Evolutionary conservation across 2,329 filamentous ascomycete species (phyloP), one percentile per base, ranked within the genome.

Genomic region (Mycosphaerella sp.): DNA sequence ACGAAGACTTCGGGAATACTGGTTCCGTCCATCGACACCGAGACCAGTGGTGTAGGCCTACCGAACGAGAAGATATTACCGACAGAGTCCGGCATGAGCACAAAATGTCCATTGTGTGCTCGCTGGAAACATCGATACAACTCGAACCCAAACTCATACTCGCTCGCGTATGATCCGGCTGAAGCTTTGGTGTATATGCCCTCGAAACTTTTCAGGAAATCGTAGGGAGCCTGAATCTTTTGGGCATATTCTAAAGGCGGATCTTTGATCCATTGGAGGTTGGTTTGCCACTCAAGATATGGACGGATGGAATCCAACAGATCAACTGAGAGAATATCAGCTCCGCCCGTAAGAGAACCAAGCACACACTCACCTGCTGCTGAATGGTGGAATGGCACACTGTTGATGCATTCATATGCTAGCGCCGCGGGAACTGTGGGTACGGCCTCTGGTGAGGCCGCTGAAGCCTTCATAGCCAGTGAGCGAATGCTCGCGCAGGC

Each of bases 31-130:
- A 70, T 60, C 1, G 82, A 85, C 6, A 85, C 74, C 0, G 82
- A 85, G 0, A 85, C 80, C 0, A 86, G 62, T 48, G 74, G 70
- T 62, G 78, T 65, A 26, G 71, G 69, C 7, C 78, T 72, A 6
- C 72, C 74, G 61, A 64, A 84, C 57, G 65, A 74, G 68, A 83
- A 81, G 0, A 79, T 64, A 0, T 64, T 73, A 41, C 74, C 75
- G 11, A 83, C 73, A 4, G 76, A 70, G 58, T 82, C 78, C 2
- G 80, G 78, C 11, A 76, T 69, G 62, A 77, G 82, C 1, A 73
- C 70, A 48, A 85, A 82, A 63, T 88, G 85, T 1, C 83, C 82
- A 64, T 88, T 84, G 60, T 86, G 82, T 3, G 80, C 78, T 1
- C 72, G 73, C 23, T 74, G 73, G 36, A 83, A 72, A 6, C 80